These are phyloP conservation scores for Lactifluus rugatus DNA, from an alignment of 768 basidiomycete species.

Conservation along the genomic window DNA sequence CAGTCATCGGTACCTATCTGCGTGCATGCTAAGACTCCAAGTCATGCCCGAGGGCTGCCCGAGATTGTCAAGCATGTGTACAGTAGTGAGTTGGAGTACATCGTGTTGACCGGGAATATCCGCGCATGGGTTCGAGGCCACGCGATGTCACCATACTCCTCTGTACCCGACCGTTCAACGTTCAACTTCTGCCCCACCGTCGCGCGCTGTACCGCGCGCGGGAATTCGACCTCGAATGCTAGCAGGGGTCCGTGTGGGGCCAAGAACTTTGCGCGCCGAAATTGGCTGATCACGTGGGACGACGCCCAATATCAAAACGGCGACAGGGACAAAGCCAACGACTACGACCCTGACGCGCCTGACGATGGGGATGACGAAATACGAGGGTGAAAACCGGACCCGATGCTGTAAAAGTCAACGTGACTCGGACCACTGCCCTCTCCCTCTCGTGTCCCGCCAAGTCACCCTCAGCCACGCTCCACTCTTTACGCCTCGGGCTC, in stretches of 20 bases:
- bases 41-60: not conserved
- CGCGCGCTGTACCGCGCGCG: conserved; percentile 45
- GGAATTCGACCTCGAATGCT: conserved; percentile 52
- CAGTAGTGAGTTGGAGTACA: too few species aligned
- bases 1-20: conserved; percentile 51
- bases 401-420: not conserved
- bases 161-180: conserved; percentile 45
- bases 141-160: conserved; percentile 59
- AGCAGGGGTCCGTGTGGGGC: conserved; percentile 47
- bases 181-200: conserved; percentile 39
- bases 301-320: conserved; percentile 34
- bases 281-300: conserved; percentile 51
- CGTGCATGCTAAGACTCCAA: conserved; percentile 23
- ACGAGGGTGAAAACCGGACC: not conserved
- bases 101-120: not conserved
- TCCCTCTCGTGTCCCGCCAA: too few species aligned
- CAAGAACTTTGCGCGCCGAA: conserved; percentile 39
- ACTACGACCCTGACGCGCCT: too few species aligned
- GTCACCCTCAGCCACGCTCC: too few species aligned
- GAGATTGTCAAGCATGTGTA: not conserved
- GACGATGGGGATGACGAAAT: not conserved
- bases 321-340: not conserved
- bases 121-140: conserved; percentile 29
- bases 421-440: too few species aligned
- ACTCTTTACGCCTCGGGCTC: too few species aligned